Evolutionary conservation across 1,284 basidiomycete species (phyloP).

Genomic region (Boletellus sp.): DNA sequence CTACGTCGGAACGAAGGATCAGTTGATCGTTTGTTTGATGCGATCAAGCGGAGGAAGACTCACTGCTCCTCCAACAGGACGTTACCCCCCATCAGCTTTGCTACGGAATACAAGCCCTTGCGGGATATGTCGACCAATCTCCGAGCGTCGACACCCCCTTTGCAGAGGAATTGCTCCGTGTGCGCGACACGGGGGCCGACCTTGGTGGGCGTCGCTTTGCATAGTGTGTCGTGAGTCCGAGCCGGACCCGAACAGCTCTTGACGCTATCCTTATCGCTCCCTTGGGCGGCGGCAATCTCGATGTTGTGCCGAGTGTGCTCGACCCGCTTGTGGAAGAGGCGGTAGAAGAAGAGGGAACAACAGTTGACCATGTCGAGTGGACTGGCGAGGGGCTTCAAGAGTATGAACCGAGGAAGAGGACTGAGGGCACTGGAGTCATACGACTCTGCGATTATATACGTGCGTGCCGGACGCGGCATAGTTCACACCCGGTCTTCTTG

Average conservation of each 20-base stretch:
- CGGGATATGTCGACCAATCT: constrained; percentile 35
- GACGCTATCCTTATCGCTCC: constrained; percentile 24
- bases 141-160: constrained; percentile 34
- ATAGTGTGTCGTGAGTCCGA: constrained; percentile 26
- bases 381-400: constrained; percentile 19
- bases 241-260: constrained; percentile 37
- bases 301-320: constrained; percentile 18
- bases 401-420: constrained; percentile 22
- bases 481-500: constrained; percentile 17
- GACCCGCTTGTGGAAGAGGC: constrained; percentile 21
- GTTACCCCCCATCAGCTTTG: constrained; percentile 36
- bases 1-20: constrained; percentile 20
- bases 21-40: constrained; percentile 14
- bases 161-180: constrained; percentile 35
- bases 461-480: constrained; percentile 15
- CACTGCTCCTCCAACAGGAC: constrained; percentile 36
- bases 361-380: constrained; percentile 29
- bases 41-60: constrained; percentile 19
- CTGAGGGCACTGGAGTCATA: constrained; percentile 9
- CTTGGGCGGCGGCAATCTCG: constrained; percentile 25
- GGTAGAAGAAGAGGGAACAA: constrained; percentile 20
- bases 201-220: constrained; percentile 20
- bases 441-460: constrained; percentile 22
- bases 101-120: constrained; percentile 30
- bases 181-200: constrained; percentile 35